These are phyloP conservation scores for Verbena officinalis DNA, from an alignment of 257 asterid genomes.

Conservation along the genomic window DNA sequence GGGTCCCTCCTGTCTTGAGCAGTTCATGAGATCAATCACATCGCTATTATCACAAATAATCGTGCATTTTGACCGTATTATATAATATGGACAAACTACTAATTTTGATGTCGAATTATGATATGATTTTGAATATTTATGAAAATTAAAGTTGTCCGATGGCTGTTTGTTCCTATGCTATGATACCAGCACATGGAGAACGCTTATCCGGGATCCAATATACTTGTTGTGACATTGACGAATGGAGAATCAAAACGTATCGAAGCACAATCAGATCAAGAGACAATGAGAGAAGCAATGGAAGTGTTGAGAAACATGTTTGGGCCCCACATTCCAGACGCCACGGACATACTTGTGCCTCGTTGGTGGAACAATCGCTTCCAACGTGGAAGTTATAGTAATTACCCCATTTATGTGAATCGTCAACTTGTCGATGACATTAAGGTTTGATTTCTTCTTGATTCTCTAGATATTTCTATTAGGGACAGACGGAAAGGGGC, in stretches of 20 bases:
- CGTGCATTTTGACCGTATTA: not conserved
- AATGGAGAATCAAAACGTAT: conserved; percentile 88
- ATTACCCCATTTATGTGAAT: conserved; percentile 70
- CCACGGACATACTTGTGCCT: conserved; percentile 77
- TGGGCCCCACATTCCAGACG: conserved; percentile 73
- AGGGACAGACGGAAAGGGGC: no score
- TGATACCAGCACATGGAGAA: conserved; percentile 91
- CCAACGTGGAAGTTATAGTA: conserved; percentile 92
- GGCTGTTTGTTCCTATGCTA: no score
- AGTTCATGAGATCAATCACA: not conserved
- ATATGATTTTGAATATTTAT: conserved; percentile 11
- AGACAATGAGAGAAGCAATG: conserved; percentile 86
- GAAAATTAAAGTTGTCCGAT: conserved; percentile 27
- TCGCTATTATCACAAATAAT: not conserved
- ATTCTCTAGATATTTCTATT: not conserved
- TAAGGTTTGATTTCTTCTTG: conserved; percentile 51
- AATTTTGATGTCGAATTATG: conserved; percentile 1
- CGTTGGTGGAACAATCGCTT: conserved; percentile 97
- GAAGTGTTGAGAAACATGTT: conserved; percentile 85
- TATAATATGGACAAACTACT: conserved; percentile 14
- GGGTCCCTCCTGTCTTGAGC: not conserved
- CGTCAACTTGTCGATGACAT: conserved; percentile 62
- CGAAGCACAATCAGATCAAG: conserved; percentile 82
- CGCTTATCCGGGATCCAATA: conserved; percentile 88
- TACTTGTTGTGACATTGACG: conserved; percentile 86